A percentile compares a stretch with the other conserved stretches of the same genome.
Conservation (phyloP, 371 early-diverging fungal species). For the Massospora cicadina region DNA sequence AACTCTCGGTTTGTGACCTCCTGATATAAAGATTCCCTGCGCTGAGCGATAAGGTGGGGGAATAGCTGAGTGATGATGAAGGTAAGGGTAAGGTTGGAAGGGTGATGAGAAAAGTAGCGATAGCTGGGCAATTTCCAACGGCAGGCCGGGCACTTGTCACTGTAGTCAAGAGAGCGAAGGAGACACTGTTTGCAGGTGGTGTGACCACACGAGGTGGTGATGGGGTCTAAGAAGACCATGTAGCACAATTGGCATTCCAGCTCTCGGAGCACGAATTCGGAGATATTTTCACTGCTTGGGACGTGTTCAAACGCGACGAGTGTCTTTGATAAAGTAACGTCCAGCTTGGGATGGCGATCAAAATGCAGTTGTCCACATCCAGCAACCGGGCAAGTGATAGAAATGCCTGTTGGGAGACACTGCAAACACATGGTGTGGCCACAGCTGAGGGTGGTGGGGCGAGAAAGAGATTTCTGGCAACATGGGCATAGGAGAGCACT, state of each 20-base stretch:
- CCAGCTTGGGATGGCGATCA: not conserved
- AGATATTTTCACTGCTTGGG: not conserved
- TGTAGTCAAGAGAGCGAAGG: constrained; percentile 25
- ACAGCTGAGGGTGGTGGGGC: constrained; percentile 4
- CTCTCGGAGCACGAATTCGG: constrained; percentile 16
- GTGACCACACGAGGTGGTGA: constrained; percentile 51
- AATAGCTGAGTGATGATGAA: not conserved
- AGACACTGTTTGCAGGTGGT: constrained; percentile 42
- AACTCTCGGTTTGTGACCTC: constrained; percentile 12
- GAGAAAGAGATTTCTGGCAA: not conserved
- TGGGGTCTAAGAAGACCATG: constrained; percentile 28
- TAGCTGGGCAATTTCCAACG: constrained; percentile 19
- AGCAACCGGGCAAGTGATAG: not conserved
- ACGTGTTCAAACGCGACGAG: not conserved
- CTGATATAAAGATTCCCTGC: not conserved
- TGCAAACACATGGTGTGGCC: constrained; percentile 2
- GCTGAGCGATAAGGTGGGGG: constrained; percentile 6
- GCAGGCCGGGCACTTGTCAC: constrained; percentile 24
- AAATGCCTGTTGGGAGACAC: not conserved
- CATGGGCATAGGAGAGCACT: not conserved
- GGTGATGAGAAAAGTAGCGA: constrained; percentile 16
- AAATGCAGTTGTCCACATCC: not conserved
- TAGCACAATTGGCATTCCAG: constrained; percentile 41
- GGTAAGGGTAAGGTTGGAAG: constrained; percentile 9
- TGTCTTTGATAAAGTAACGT: not conserved